Evolutionary conservation across 192 early-diverging fungal species (phyloP), one percentile per base, ranked within the genome.

Genomic region (Backusella tarrabulga): DNA sequence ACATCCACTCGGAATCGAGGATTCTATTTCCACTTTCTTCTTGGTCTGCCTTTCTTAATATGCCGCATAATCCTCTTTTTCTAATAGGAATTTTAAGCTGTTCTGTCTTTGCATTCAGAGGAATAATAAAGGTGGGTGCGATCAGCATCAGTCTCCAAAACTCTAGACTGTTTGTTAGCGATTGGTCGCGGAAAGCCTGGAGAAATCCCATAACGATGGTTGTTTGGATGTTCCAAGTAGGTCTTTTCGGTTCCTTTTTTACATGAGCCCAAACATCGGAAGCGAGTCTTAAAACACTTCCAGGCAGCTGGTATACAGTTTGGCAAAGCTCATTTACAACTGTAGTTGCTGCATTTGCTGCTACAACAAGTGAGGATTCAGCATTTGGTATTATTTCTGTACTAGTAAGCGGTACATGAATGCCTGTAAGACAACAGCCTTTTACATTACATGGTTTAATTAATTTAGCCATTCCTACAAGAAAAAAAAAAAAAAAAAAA

Each of bases 171-270:
- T 69, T 73, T 4, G 69, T 26, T 6, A 71, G 15, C 0, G 60
- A 56, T 23, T 77, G 76, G 6, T 77, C 76, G 0, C 67, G 23
- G 34, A 81, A 71, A 1, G 76, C 76, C 46, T 81, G 80, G 17
- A 77, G 19, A 23, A 77, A 71, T 1, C 67, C 72, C 26, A 68
- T 60, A 0, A 81, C 26, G 0, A 81, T 40, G 0, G 80, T 81
- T 14, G 80, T 77, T 21, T 73, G 67, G 0, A 81, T 69, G 34
- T 81, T 69, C 80, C 80, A 81, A 4, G 72, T 71, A 14, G 80
- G 80, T 46, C 52, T 76, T 66, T 74, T 76, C 2, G 80, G 80
- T n/a, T 70, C 67, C 3, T 35, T 68, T 32, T 34, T 60, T 17
- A 77, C 4, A 63, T 77, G 76, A 17, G 68, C 14, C 76, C 68